Conservation (phyloP, 768 basidiomycete species). For the Lactifluus echinatus region DNA sequence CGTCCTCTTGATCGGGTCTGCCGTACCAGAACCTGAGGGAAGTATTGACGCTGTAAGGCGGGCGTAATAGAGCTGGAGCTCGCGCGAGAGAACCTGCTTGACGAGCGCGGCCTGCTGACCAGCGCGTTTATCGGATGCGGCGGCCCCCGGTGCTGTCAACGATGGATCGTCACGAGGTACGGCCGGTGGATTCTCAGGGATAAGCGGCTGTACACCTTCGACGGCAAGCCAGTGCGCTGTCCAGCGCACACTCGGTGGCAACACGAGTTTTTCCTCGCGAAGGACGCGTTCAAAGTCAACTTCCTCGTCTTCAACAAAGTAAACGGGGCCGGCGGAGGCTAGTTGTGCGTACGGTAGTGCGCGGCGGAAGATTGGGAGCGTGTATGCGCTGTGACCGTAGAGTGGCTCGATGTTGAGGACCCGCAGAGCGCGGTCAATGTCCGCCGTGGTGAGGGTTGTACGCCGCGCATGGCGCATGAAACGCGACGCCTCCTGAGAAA, state of each 20-base stretch:
- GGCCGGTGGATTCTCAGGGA: constrained; percentile 91
- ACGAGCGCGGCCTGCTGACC: constrained; percentile 68
- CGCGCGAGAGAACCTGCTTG: constrained; percentile 86
- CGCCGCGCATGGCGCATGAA: constrained; percentile 94
- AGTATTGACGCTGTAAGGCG: constrained; percentile 80
- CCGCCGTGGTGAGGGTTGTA: constrained; percentile 80
- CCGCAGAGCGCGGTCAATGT: constrained; percentile 90
- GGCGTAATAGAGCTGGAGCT: constrained; percentile 91
- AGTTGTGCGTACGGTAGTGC: constrained; percentile 39
- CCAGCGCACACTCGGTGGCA: constrained; percentile 79
- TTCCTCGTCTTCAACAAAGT: constrained; percentile 94
- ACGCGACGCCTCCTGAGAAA: constrained; percentile 77
- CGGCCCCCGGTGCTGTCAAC: constrained; percentile 28
- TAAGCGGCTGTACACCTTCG: constrained; percentile 95
- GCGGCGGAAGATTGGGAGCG: constrained; percentile 53
- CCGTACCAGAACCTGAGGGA: constrained; percentile 41
- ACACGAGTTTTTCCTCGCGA: constrained; percentile 72
- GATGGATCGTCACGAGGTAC: constrained; percentile 46
- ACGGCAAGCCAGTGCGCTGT: constrained; percentile 98
- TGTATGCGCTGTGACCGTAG: constrained; percentile 71
- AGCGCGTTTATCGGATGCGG: constrained; percentile 34
- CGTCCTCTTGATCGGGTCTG: constrained; percentile 62
- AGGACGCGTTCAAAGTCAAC: constrained; percentile 91
- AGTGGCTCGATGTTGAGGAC: constrained; percentile 95
- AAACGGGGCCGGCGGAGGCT: constrained; percentile 60